A percentile compares a stretch with the other conserved stretches of the same genome.
These are phyloP conservation scores for Cladorrhinum sp. DNA, from an alignment of 2,329 filamentous ascomycete species.

Conservation along the genomic window DNA sequence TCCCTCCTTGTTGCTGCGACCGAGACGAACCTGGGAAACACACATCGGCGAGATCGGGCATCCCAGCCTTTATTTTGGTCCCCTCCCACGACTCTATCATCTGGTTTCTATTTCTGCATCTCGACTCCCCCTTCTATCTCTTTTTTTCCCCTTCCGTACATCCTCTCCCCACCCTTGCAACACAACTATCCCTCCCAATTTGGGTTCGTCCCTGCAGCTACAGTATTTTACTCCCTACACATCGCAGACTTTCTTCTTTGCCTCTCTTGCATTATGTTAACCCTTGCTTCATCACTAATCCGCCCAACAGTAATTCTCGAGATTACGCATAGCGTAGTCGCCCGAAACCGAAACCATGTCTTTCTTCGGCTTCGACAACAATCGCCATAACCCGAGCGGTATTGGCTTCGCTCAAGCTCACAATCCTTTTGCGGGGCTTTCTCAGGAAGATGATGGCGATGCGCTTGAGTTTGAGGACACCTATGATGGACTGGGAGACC, in stretches of 20 bases:
- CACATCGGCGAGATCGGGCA: neutral
- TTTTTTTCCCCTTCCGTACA: neutral
- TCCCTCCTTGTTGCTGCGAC: neutral
- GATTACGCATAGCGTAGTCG: neutral
- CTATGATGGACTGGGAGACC: slow-evolving; percentile 89
- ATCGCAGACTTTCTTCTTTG: neutral
- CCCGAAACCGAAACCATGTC: slow-evolving; percentile 58
- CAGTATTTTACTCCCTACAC: neutral
- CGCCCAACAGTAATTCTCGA: neutral
- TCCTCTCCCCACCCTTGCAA: neutral
- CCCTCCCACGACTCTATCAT: neutral
- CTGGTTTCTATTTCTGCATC: too few species aligned
- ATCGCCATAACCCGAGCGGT: slow-evolving; percentile 63
- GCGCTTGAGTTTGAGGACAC: slow-evolving; percentile 87
- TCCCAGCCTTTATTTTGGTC: neutral
- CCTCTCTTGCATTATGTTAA: neutral
- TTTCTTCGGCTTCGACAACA: slow-evolving; percentile 85
- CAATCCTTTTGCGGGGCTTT: slow-evolving; percentile 85
- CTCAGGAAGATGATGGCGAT: slow-evolving; percentile 60
- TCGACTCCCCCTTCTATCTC: neutral
- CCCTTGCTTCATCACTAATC: neutral
- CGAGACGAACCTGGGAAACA: neutral
- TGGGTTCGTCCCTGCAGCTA: neutral
- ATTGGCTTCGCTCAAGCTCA: slow-evolving; percentile 78
- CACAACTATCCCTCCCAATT: neutral